Evolutionary conservation across 768 basidiomycete species (phyloP).

Genomic region (Megacollybia marginata): DNA sequence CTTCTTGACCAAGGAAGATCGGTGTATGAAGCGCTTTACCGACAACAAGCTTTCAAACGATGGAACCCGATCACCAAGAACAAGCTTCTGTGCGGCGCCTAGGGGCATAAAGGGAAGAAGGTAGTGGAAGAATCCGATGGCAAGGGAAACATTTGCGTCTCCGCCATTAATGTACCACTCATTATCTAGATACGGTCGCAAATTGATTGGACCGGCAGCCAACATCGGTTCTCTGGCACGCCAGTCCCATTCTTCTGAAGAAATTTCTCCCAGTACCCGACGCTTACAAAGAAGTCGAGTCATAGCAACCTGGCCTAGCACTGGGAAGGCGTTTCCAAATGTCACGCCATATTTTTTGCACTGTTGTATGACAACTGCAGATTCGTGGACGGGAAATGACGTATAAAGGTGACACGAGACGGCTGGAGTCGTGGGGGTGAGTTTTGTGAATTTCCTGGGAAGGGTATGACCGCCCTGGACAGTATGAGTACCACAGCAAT

Average conservation of each 20-base stretch:
- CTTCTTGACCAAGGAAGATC: constrained; percentile 28
- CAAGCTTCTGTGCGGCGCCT: constrained; percentile 18
- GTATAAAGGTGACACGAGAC: constrained; percentile 16
- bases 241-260: constrained; percentile 44
- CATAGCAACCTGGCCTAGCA: constrained; percentile 45
- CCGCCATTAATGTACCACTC: constrained; percentile 42
- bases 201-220: constrained; percentile 40
- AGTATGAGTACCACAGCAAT: background rate
- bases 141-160: constrained; percentile 6
- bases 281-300: constrained; percentile 41
- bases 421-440: constrained; percentile 27
- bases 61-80: constrained; percentile 29
- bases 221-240: constrained; percentile 40
- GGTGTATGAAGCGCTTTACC: constrained; percentile 36
- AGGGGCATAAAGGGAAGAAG: constrained; percentile 44
- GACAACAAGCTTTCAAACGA: constrained; percentile 34
- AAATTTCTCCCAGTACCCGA: constrained; percentile 30
- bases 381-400: constrained; percentile 22
- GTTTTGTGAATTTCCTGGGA: constrained; percentile 31
- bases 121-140: background rate
- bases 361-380: constrained; percentile 21
- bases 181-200: constrained; percentile 41
- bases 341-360: constrained; percentile 38
- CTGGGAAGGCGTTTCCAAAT: constrained; percentile 42
- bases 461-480: constrained; percentile 51